A percentile compares a stretch with the other conserved stretches of the same genome.
These are phyloP conservation scores for Chytriomyces hyalinus DNA, from an alignment of 192 early-diverging fungal genomes.

Conservation along the genomic window DNA sequence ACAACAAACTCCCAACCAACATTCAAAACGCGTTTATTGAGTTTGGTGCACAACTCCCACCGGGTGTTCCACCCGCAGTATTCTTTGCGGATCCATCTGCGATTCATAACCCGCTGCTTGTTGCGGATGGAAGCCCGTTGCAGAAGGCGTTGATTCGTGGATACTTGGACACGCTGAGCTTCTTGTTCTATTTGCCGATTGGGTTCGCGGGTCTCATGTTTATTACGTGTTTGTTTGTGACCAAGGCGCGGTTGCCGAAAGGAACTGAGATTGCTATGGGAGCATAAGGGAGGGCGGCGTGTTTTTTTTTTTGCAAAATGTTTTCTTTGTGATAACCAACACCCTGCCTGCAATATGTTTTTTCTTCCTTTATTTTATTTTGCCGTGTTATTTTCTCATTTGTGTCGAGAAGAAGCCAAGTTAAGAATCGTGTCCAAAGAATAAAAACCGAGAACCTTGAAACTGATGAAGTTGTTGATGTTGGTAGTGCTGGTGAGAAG, in stretches of 20 bases:
- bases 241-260: constrained; percentile 42
- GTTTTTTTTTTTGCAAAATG: not conserved
- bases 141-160: constrained; percentile 37
- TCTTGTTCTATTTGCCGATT: constrained; percentile 37
- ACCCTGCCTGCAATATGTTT: no score
- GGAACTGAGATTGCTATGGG: constrained; percentile 35
- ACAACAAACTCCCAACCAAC: constrained; percentile 53
- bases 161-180: constrained; percentile 32
- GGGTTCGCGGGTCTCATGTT: constrained; percentile 35
- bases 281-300: constrained; percentile 2
- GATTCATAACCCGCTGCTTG: constrained; percentile 15
- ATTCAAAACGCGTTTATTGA: not conserved
- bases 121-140: constrained; percentile 7
- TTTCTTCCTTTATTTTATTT: no score
- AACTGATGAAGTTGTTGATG: no score
- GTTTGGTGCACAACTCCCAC: constrained; percentile 2
- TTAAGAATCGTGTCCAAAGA: no score
- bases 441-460: no score
- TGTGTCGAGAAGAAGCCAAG: no score
- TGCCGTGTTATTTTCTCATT: no score
- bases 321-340: no score
- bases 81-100: constrained; percentile 17
- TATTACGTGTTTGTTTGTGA: constrained; percentile 35
- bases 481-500: no score
- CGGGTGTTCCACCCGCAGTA: not conserved